A percentile compares a stretch with the other conserved stretches of the same genome.
Conservation (phyloP, 2,329 filamentous ascomycete species). For the Pseudogymnoascus sp. region DNA sequence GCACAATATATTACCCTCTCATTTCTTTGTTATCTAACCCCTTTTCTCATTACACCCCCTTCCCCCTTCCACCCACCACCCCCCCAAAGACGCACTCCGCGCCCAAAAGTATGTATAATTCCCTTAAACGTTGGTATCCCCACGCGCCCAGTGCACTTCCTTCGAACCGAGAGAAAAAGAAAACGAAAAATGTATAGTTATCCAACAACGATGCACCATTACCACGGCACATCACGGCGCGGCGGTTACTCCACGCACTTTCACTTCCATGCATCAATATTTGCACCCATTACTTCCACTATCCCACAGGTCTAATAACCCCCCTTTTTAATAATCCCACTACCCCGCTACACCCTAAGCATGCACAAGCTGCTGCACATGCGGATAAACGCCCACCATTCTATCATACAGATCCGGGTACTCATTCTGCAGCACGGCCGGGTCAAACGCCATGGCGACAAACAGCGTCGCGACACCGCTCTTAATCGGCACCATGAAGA, state of each 20-base stretch:
- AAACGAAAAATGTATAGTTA: background rate
- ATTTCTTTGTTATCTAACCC: background rate
- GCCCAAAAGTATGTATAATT: background rate
- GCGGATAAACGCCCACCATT: conserved; percentile 76
- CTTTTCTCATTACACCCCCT: background rate
- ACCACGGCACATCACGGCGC: background rate
- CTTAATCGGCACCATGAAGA: conserved; percentile 81
- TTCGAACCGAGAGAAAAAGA: background rate
- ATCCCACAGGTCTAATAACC: background rate
- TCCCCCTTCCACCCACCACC: background rate
- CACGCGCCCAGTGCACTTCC: background rate
- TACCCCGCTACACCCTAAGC: background rate
- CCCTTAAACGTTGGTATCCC: background rate
- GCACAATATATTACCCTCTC: background rate
- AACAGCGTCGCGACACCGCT: conserved; percentile 92
- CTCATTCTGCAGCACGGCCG: conserved; percentile 67
- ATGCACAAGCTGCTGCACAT: conserved; percentile 60
- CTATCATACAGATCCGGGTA: conserved; percentile 75
- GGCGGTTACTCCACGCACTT: no score
- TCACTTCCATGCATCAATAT: no score
- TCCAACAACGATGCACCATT: background rate
- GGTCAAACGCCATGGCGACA: conserved; percentile 65
- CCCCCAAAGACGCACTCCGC: background rate
- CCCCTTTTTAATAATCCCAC: background rate
- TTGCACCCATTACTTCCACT: background rate